A percentile compares a stretch with the other conserved stretches of the same genome.
phyloP scores from a whole-genome alignment of 2,329 filamentous ascomycete genomes.

The Venturia oleaginea region DNA sequence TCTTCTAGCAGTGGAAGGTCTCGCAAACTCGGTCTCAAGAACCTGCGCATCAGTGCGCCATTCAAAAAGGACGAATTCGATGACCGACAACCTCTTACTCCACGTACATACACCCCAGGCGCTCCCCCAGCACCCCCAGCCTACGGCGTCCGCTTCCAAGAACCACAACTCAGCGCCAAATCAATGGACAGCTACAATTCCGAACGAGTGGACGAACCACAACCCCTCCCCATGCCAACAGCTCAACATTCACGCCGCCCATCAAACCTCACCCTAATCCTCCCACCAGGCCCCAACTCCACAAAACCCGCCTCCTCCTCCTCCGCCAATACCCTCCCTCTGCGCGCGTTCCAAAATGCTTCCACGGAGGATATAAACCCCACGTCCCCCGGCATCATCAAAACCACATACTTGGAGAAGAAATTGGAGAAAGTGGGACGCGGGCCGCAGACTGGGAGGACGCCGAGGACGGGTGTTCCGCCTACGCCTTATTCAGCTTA shows the following conservation, averaged over 20 bases:
- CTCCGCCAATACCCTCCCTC: conserved; percentile 10
- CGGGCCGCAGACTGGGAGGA: conserved; percentile 22
- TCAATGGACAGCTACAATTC: conserved; percentile 11
- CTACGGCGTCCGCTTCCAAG: conserved; percentile 20
- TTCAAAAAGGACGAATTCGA: conserved; percentile 37
- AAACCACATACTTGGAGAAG: conserved; percentile 36
- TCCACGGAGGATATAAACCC: not conserved
- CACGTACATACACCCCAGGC: conserved; percentile 44
- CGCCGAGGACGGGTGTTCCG: conserved; percentile 47
- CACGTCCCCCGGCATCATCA: conserved; percentile 16
- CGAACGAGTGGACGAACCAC: conserved; percentile 25
- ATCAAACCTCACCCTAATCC: conserved; percentile 9
- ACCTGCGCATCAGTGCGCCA: conserved; percentile 46
- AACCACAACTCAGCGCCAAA: conserved; percentile 23
- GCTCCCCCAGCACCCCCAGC: conserved; percentile 23
- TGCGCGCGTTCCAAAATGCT: conserved; percentile 12
- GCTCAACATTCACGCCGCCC: conserved; percentile 23
- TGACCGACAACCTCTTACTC: conserved; percentile 47
- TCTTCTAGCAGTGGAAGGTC: conserved; percentile 23
- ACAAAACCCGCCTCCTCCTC: conserved; percentile 5
- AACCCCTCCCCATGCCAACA: conserved; percentile 26
- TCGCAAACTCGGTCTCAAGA: conserved; percentile 40
- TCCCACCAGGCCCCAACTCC: conserved; percentile 10
- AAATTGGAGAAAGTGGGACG: conserved; percentile 23
- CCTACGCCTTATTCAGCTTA: conserved; percentile 72